These are phyloP conservation scores for Talaromyces amestolkiae DNA, from an alignment of 2,329 filamentous ascomycete species.

Conservation along the genomic window DNA sequence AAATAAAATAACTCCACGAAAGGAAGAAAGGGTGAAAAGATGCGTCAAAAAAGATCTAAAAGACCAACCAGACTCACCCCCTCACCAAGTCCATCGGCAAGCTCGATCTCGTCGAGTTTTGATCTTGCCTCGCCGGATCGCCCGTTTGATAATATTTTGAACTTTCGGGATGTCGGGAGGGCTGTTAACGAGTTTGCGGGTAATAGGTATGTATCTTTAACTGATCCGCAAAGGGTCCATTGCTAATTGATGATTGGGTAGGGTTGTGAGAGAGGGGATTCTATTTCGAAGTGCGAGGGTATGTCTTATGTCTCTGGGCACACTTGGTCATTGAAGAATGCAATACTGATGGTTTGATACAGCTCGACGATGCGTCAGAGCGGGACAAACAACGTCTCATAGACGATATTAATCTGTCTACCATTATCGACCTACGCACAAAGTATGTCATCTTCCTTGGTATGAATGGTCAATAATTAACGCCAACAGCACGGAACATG, in stretches of 20 bases:
- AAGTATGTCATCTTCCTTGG: slow-evolving; percentile 49
- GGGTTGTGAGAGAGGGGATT: slow-evolving; percentile 58
- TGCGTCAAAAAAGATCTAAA: background rate
- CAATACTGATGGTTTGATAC: background rate
- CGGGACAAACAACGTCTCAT: slow-evolving; percentile 61
- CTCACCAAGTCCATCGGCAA: slow-evolving; percentile 14
- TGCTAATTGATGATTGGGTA: slow-evolving; percentile 22
- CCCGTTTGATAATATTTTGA: slow-evolving; percentile 60
- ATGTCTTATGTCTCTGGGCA: background rate
- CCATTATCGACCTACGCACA: slow-evolving; percentile 76
- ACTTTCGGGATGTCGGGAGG: slow-evolving; percentile 73
- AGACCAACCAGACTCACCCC: background rate
- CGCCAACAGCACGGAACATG: slow-evolving; percentile 64
- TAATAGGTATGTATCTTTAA: slow-evolving; percentile 47
- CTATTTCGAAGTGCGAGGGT: slow-evolving; percentile 67
- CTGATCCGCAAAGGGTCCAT: background rate
- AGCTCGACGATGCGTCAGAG: slow-evolving; percentile 66
- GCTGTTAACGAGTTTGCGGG: slow-evolving; percentile 62
- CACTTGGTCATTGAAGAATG: too few relatives aligned
- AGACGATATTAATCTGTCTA: slow-evolving; percentile 63
- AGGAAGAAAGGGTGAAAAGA: background rate
- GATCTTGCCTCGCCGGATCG: slow-evolving; percentile 36
- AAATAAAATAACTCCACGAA: background rate
- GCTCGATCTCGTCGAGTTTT: slow-evolving; percentile 30
- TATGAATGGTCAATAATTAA: slow-evolving; percentile 25